Conservation (phyloP, 768 basidiomycete species). For the Boletus eberwhitei region DNA sequence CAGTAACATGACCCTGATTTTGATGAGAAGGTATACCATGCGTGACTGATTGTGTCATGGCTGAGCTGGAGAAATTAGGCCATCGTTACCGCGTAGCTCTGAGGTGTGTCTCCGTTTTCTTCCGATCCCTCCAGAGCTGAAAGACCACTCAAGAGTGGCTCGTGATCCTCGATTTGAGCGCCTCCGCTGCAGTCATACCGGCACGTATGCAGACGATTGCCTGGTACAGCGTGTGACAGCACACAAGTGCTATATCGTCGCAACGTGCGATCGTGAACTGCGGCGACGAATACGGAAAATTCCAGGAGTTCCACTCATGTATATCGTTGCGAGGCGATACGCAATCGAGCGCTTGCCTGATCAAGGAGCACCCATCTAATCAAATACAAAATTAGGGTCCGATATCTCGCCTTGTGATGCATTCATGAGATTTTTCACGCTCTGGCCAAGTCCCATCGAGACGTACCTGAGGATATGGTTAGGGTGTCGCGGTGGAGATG, state of each 20-base stretch:
- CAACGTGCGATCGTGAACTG: slow-evolving; percentile 95
- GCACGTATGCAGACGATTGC: slow-evolving; percentile 99
- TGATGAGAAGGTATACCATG: slow-evolving; percentile 81
- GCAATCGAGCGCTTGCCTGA: slow-evolving; percentile 95
- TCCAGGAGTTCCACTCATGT: slow-evolving; percentile 94
- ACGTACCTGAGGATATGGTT: background rate
- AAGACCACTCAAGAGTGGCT: slow-evolving; percentile 66
- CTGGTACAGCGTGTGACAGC: slow-evolving; percentile 93
- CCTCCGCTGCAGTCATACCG: slow-evolving; percentile 84
- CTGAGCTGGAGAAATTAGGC: slow-evolving; percentile 96
- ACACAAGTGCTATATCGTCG: slow-evolving; percentile 95
- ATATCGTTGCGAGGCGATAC: slow-evolving; percentile 88
- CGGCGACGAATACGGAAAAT: slow-evolving; percentile 89
- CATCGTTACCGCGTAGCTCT: slow-evolving; percentile 93
- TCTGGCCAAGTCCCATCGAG: background rate
- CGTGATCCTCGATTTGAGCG: slow-evolving; percentile 97
- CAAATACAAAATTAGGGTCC: background rate
- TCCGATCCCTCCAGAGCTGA: slow-evolving; percentile 1
- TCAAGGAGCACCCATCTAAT: slow-evolving; percentile 73
- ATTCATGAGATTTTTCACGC: background rate
- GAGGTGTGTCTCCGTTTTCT: slow-evolving; percentile 50
- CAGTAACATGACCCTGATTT: slow-evolving; percentile 1
- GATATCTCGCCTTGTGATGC: background rate
- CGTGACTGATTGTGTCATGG: slow-evolving; percentile 99
- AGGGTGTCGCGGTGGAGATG: background rate